Evolutionary conservation across 2,329 filamentous ascomycete species (phyloP).

Genomic region (Claviceps pusilla): DNA sequence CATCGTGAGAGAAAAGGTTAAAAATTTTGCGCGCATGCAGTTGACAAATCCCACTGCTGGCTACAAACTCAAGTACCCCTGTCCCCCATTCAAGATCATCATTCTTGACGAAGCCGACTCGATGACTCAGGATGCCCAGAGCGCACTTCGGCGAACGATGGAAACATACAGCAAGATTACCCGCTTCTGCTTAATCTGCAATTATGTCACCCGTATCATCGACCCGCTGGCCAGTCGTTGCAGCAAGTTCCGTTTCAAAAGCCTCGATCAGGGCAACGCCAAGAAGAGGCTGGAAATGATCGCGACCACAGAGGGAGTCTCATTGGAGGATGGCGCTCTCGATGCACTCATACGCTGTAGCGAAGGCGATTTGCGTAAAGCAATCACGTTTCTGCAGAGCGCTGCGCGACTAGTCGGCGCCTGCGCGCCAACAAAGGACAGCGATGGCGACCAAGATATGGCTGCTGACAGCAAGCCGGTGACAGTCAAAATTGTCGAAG

Average conservation of each 20-base stretch:
- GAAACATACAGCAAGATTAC: slow-evolving; percentile 96
- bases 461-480: slow-evolving; percentile 46
- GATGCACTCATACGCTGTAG: slow-evolving; percentile 75
- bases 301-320: slow-evolving; percentile 61
- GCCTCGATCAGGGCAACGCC: slow-evolving; percentile 74
- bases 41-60: slow-evolving; percentile 65
- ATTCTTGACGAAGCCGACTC: slow-evolving; percentile 96
- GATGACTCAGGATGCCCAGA: slow-evolving; percentile 98
- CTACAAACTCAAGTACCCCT: slow-evolving; percentile 63
- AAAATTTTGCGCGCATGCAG: slow-evolving; percentile 93
- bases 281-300: slow-evolving; percentile 68
- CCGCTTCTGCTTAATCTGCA: slow-evolving; percentile 92
- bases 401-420: slow-evolving; percentile 78
- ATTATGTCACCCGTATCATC: slow-evolving; percentile 96
- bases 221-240: slow-evolving; percentile 87
- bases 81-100: slow-evolving; percentile 97
- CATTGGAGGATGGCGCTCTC: slow-evolving; percentile 61
- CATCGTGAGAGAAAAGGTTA: slow-evolving; percentile 95
- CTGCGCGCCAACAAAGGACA: slow-evolving; percentile 30
- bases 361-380: slow-evolving; percentile 88
- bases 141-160: slow-evolving; percentile 86
- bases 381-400: slow-evolving; percentile 91
- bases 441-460: slow-evolving; percentile 45
- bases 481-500: slow-evolving; percentile 69
- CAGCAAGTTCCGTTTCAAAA: slow-evolving; percentile 97